These are phyloP conservation scores for Neurospora sp. DNA, from an alignment of 2,329 filamentous ascomycete species.

Conservation along the genomic window DNA sequence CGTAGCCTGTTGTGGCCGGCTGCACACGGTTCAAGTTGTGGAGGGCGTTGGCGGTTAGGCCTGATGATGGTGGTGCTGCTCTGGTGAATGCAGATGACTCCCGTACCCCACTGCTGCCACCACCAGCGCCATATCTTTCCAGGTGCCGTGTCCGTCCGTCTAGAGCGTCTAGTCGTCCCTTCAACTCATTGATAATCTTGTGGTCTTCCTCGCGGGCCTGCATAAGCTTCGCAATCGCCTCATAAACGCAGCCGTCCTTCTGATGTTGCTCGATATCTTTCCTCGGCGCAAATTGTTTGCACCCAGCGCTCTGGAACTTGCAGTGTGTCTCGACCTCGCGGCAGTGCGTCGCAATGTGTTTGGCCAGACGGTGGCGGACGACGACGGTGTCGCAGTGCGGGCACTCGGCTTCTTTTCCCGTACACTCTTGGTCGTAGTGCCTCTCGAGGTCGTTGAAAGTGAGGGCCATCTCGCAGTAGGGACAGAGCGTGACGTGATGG, in stretches of 20 bases:
- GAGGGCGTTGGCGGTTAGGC: not conserved
- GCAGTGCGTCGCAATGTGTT: conserved; percentile 38
- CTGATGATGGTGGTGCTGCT: not conserved
- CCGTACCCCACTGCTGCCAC: not conserved
- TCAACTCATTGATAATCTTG: conserved; percentile 29
- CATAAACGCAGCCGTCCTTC: conserved; percentile 36
- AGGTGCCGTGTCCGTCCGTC: conserved; percentile 22
- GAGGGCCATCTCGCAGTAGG: conserved; percentile 42
- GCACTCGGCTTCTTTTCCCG: conserved; percentile 38
- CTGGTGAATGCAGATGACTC: not conserved
- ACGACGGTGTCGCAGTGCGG: conserved; percentile 36
- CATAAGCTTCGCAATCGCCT: conserved; percentile 36
- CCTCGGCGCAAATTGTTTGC: conserved; percentile 29
- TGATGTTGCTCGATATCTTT: conserved; percentile 35
- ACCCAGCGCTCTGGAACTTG: conserved; percentile 40
- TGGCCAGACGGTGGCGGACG: conserved; percentile 33
- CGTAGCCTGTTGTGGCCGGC: not conserved
- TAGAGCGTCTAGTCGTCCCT: conserved; percentile 17
- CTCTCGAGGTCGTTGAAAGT: conserved; percentile 37
- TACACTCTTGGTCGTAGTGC: conserved; percentile 34
- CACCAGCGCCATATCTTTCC: not conserved
- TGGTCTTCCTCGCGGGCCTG: conserved; percentile 37
- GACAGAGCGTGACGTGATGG: conserved; percentile 41
- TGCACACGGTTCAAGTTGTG: not conserved
- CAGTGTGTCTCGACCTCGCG: conserved; percentile 30